Base-by-base conservation (phyloP, 148 eudicot species). In the Cornus suecica region DNA sequence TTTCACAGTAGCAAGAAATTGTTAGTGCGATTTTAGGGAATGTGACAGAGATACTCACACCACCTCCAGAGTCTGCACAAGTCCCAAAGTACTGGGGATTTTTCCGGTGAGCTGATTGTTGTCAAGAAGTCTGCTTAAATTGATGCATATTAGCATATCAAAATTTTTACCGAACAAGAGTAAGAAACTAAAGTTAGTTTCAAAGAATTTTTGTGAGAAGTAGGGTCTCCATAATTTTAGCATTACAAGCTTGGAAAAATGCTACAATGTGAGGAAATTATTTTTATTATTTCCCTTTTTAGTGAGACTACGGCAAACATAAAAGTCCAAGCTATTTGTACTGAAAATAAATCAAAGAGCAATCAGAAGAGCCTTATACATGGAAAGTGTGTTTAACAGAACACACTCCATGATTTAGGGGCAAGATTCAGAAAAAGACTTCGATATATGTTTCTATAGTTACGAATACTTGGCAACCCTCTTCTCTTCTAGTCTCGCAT, bases 11-110 rank as follows among this genome's bases (percentile, higher is more conserved):
- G 64, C 22, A 7, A 56, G 18, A 22, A 52, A 13, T 25, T 52
- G 25, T 24, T 31, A 37, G 42, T 2, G 18, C 3, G 18, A 42
- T 58, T 32, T 45, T 26, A 41, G 68, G 29, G 62, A 63, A 65
- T 65, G 28, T 23, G 82, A 37, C 56, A 61, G n/a, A 66, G 78
- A 84, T 84, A 87, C 98, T 90, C 83, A 94, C 98, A 94, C 31
- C 42, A 84, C 92, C 87, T 87, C 92, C 77, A 94, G 54, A 54
- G 45, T 68, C 54, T 51, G 74, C 31, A 91, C 91, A 69, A 86
- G 84, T 78, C 92, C 87, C 66, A 94, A 71, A 0, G 90, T 83
- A 2, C 84, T 23, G 25, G 98, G 98, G 62, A 94, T 88, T 20
- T 66, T 70, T 37, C 97, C 94, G 8, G 73, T 78, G 20, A 94